Base-by-base conservation (phyloP, 371 early-diverging fungal species). In the Rhizopus stolonifer region DNA sequence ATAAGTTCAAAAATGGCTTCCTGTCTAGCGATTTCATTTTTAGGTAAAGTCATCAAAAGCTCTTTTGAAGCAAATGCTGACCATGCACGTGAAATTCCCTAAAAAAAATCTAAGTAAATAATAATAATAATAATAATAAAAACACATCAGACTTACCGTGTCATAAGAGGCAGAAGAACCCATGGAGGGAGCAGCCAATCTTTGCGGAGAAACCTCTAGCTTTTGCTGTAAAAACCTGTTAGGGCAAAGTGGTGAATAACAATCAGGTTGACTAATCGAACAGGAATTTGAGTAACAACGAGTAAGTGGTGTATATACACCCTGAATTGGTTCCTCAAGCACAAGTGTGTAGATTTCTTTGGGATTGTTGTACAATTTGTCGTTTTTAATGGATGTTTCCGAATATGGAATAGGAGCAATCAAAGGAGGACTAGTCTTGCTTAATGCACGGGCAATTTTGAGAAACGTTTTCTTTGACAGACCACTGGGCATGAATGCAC, bases 1-100 rank as follows among this genome's bases (percentile, higher is more conserved):
- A 96, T 89, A 33, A 95, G 54, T 72, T 96, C 97, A 69, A 86
- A 94, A 56, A 96, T 91, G 13, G 88, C 88, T 67, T 96, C 95
- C 64, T 96, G 97, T 1, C 96, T 80, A 53, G 87, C 88, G 56
- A 86, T 83, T 68, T 96, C 97, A 32, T 79, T 61, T 22, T 82
- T 73, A 10, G 90, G 85, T 5, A 91, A 81, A 0, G 84, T 79
- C 24, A 88, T 82, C 4, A 88, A 62, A 14, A 96, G 75, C 8
- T 87, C 88, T 48, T 81, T 82, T 3, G 93, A 80, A 3, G 88
- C 89, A 4, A 80, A 69, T 31, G 77, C 82, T 31, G 86, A 85
- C 92, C 90, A 91, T 52, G 82, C 77, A 51, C 70, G 77, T 53
- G 68, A 76, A 54, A 53, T 49, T 49, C 61, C 61, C 81, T 79